Conservation (phyloP, 305 asterid species). For the Solanum hybrid region DNA sequence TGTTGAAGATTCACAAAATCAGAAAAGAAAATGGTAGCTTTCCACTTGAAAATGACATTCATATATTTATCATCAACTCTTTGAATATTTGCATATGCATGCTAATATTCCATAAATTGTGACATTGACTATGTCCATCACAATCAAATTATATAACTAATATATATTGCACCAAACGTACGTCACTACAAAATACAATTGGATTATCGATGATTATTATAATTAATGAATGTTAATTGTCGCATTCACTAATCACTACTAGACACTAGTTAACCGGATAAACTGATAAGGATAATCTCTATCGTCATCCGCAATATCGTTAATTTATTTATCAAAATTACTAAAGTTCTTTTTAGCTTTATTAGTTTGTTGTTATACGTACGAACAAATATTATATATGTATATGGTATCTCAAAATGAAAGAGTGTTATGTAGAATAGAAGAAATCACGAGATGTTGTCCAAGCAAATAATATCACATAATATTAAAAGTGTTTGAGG, state of each 20-base stretch:
- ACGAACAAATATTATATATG: not conserved
- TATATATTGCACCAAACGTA: not conserved
- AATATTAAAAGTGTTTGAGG: not conserved
- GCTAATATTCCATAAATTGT: not conserved
- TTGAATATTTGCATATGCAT: not conserved
- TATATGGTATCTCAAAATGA: not conserved
- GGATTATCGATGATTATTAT: not conserved
- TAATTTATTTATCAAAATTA: not conserved
- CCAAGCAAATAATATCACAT: not conserved
- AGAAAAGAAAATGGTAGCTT: not conserved
- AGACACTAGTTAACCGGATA: not conserved
- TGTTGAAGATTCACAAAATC: slow-evolving; percentile 3
- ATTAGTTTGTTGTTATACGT: not conserved
- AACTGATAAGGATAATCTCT: not conserved
- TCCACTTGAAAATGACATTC: not conserved
- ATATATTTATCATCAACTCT: not conserved
- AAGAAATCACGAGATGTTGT: not conserved
- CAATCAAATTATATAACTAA: not conserved
- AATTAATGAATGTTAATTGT: not conserved
- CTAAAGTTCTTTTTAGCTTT: not conserved
- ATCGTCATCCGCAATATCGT: not conserved
- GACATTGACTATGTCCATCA: slow-evolving; percentile 2
- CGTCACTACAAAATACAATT: not conserved
- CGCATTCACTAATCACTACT: not conserved
- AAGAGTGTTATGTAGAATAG: not conserved